A percentile compares a stretch with the other conserved stretches of the same genome.
phyloP scores from a whole-genome alignment of 345 rosid genomes.

The Chamaenerion angustifolium region DNA sequence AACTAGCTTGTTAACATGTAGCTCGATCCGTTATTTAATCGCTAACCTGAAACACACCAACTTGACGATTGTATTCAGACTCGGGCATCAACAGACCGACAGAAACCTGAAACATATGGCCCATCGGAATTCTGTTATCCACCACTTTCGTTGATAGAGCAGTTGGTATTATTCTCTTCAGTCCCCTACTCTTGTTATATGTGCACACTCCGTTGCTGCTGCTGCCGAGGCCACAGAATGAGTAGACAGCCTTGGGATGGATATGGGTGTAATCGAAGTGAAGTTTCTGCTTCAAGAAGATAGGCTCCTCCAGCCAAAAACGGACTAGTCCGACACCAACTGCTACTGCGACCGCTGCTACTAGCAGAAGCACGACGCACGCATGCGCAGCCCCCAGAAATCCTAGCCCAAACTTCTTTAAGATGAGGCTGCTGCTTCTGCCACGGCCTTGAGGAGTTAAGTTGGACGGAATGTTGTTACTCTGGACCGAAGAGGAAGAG shows the following conservation, averaged over 20 bases:
- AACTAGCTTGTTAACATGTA: too few relatives aligned
- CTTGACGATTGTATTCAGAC: slow-evolving; percentile 46
- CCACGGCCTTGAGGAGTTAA: too few relatives aligned
- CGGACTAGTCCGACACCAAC: slow-evolving; percentile 46
- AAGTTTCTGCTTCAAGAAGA: slow-evolving; percentile 35
- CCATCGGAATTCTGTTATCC: slow-evolving; percentile 31
- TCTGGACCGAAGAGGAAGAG: too few relatives aligned
- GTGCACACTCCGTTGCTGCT: background rate
- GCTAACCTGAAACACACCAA: slow-evolving; percentile 62
- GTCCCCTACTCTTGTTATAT: too few relatives aligned
- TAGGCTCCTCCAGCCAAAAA: slow-evolving; percentile 54
- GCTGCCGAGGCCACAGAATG: slow-evolving; percentile 8
- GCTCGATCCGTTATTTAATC: too few relatives aligned
- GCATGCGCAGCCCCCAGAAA: slow-evolving; percentile 44
- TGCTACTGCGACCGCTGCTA: slow-evolving; percentile 30
- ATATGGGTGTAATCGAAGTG: slow-evolving; percentile 54
- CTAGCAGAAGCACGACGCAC: slow-evolving; percentile 23
- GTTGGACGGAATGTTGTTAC: too few relatives aligned
- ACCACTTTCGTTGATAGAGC: too few relatives aligned
- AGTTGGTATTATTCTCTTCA: too few relatives aligned
- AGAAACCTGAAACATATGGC: slow-evolving; percentile 42
- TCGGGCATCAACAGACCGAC: slow-evolving; percentile 63
- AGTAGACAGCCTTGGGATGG: slow-evolving; percentile 42
- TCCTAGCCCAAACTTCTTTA: slow-evolving; percentile 35
- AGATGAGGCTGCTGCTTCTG: too few relatives aligned